Evolutionary conservation across 2,329 filamentous ascomycete species (phyloP).

Genomic region (Aurifilum marmelostoma): DNA sequence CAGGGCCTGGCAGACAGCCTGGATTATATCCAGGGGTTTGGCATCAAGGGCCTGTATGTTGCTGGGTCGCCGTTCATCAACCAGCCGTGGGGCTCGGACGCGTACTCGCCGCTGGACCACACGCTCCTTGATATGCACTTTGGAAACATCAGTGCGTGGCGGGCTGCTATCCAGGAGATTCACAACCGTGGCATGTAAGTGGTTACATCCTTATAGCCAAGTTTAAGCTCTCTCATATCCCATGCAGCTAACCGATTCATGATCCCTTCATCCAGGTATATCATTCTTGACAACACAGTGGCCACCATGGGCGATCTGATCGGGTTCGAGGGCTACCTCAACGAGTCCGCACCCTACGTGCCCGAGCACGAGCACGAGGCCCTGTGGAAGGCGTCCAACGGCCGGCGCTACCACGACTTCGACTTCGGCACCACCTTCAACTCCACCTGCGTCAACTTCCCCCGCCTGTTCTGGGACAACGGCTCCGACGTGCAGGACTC

Average conservation of each 20-base stretch:
- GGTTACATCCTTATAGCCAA: too few relatives aligned
- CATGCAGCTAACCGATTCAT: too few relatives aligned
- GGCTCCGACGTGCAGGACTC: constrained; percentile 53
- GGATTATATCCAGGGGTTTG: constrained; percentile 68
- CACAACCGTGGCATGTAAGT: constrained; percentile 67
- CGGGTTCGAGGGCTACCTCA: constrained; percentile 63
- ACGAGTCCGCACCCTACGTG: constrained; percentile 57
- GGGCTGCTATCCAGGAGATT: constrained; percentile 59
- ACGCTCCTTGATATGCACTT: constrained; percentile 67
- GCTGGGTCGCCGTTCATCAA: constrained; percentile 67
- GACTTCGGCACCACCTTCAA: constrained; percentile 55
- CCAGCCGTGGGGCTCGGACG: constrained; percentile 64
- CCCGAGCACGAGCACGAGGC: constrained; percentile 57
- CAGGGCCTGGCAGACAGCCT: constrained; percentile 60
- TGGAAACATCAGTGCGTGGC: constrained; percentile 61
- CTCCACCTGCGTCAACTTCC: constrained; percentile 54
- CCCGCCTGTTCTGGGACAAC: constrained; percentile 62
- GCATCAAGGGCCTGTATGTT: constrained; percentile 65
- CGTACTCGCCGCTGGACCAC: constrained; percentile 61
- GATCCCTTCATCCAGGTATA: constrained; percentile 19
- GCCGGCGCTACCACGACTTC: constrained; percentile 60
- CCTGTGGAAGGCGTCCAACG: constrained; percentile 52
- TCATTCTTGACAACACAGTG: constrained; percentile 66
- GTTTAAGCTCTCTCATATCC: too few relatives aligned
- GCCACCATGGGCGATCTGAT: constrained; percentile 64